phyloP scores from a whole-genome alignment of 305 asterid species.

The Fraxinus xanthoxyloides region DNA sequence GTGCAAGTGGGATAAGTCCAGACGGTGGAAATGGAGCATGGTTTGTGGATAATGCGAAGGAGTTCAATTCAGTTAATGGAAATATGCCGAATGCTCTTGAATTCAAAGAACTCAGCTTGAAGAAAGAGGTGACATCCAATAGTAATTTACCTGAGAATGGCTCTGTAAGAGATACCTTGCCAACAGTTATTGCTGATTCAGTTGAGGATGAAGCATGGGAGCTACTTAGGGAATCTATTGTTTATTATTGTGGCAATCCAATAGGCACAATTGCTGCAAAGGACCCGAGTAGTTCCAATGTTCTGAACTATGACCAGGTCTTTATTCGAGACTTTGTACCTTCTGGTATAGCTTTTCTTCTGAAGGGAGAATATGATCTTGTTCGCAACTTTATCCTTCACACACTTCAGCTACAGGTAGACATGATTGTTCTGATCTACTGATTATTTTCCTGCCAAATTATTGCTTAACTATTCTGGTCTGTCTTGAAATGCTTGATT shows the following conservation, averaged over 20 bases:
- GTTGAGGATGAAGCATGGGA: constrained; percentile 75
- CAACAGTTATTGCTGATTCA: constrained; percentile 29
- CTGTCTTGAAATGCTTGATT: not conserved
- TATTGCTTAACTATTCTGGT: not conserved
- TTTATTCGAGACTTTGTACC: constrained; percentile 76
- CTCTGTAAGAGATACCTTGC: constrained; percentile 19
- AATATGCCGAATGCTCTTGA: constrained; percentile 24
- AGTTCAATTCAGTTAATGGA: constrained; percentile 25
- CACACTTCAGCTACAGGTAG: constrained; percentile 80
- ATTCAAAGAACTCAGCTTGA: constrained; percentile 29
- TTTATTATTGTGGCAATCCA: constrained; percentile 61
- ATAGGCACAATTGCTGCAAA: constrained; percentile 75
- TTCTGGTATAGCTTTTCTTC: constrained; percentile 69
- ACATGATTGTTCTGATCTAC: not conserved
- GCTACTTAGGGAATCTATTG: constrained; percentile 52
- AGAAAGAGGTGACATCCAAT: constrained; percentile 32
- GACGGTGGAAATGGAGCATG: constrained; percentile 40
- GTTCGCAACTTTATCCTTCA: constrained; percentile 75
- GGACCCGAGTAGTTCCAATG: constrained; percentile 51
- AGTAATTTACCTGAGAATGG: constrained; percentile 38
- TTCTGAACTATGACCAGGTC: constrained; percentile 71
- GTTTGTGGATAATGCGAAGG: constrained; percentile 37
- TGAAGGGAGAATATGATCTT: constrained; percentile 73
- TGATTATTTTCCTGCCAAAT: not conserved
- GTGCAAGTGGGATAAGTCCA: constrained; percentile 41